phyloP scores from a whole-genome alignment of 2,329 filamentous ascomycete genomes.

The Fonsecaea nubica region DNA sequence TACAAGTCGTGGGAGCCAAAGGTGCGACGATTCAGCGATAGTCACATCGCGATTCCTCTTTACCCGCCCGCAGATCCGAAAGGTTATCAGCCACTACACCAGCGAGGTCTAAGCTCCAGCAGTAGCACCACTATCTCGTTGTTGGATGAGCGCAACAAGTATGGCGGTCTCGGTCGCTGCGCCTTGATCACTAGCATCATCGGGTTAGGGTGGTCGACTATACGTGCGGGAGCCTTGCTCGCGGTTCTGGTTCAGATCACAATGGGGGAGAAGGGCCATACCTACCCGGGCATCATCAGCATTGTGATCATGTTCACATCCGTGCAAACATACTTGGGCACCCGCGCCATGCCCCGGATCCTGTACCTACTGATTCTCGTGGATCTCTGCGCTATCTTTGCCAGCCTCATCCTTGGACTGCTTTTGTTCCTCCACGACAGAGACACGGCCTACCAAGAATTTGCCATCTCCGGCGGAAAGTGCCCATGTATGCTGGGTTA shows the following conservation, averaged over 20 bases:
- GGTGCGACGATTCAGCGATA: neutral
- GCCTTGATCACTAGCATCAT: conserved; percentile 19
- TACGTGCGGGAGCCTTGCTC: conserved; percentile 17
- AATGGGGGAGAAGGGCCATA: conserved; percentile 21
- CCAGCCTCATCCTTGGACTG: conserved; percentile 18
- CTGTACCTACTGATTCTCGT: conserved; percentile 27
- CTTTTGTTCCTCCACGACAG: conserved; percentile 26
- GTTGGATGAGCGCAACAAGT: conserved; percentile 8
- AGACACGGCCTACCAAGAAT: conserved; percentile 24
- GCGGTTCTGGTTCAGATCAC: conserved; percentile 22
- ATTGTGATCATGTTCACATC: conserved; percentile 30
- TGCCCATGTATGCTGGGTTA: conserved; percentile 27
- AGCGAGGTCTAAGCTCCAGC: conserved; percentile 10
- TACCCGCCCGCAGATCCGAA: conserved; percentile 13
- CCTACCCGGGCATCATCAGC: conserved; percentile 26
- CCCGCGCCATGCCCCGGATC: conserved; percentile 27
- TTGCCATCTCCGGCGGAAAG: conserved; percentile 17
- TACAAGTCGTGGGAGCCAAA: conserved; percentile 28
- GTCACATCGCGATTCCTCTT: neutral
- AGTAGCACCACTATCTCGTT: neutral
- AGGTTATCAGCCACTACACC: conserved; percentile 15
- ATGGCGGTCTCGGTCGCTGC: conserved; percentile 22
- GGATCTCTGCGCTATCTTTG: conserved; percentile 25
- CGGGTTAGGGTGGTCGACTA: conserved; percentile 25
- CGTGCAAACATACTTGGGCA: conserved; percentile 29